Conservation (phyloP, 805 yeast species). For the Zygoascus bituminiphila region DNA sequence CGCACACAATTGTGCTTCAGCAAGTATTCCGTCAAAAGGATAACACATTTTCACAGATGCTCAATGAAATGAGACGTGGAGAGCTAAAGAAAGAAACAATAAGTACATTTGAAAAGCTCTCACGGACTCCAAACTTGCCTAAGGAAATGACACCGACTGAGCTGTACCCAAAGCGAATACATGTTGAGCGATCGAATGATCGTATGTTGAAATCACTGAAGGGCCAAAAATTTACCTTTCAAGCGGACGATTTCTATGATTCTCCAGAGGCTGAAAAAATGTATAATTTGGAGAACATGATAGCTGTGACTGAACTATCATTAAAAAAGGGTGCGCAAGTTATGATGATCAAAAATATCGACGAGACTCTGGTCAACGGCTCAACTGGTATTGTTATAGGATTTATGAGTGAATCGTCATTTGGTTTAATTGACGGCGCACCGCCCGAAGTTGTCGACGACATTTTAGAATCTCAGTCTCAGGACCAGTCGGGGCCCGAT, state of each 20-base stretch:
- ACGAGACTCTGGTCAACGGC: constrained; percentile 78
- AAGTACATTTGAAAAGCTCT: constrained; percentile 41
- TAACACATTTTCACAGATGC: constrained; percentile 60
- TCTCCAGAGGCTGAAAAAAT: constrained; percentile 22
- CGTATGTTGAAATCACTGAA: constrained; percentile 41
- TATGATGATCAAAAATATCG: constrained; percentile 81
- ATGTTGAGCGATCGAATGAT: constrained; percentile 71
- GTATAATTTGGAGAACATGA: constrained; percentile 45
- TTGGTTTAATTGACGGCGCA: constrained; percentile 9
- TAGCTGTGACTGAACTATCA: constrained; percentile 58
- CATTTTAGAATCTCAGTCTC: constrained; percentile 17
- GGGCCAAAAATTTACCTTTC: constrained; percentile 39
- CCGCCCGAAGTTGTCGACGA: constrained; percentile 8
- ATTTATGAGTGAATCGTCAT: constrained; percentile 34
- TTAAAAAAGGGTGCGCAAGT: constrained; percentile 88
- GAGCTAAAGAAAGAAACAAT: constrained; percentile 43
- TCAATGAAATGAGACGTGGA: constrained; percentile 77
- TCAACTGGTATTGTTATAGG: constrained; percentile 70
- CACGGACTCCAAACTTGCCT: constrained; percentile 45
- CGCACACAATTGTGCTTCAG: constrained; percentile 59
- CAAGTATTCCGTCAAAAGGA: constrained; percentile 86
- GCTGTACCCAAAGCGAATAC: constrained; percentile 74
- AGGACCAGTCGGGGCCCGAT: not conserved
- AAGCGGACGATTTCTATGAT: constrained; percentile 38
- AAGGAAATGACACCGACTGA: constrained; percentile 89